Base-by-base conservation (phyloP, 2,329 filamentous ascomycete genomes). In the Neodidymelliopsis sp. region DNA sequence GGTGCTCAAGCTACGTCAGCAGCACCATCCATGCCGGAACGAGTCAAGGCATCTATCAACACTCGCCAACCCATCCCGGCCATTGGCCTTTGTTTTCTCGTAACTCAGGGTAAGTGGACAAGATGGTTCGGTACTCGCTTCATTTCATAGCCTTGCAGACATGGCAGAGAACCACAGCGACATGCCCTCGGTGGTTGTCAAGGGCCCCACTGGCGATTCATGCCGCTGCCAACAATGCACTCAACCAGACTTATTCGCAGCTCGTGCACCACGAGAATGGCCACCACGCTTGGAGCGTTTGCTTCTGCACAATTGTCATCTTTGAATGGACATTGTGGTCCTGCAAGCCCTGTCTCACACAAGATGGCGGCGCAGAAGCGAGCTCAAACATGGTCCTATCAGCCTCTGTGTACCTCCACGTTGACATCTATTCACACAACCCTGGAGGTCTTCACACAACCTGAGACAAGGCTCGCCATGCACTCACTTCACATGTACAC, bases 141-240 rank as follows among this genome's bases (percentile, higher is more conserved):
- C 15, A 36, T 16, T n/a, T 36, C 12, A 6, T 8, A 9, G 29
- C 40, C 24, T 13, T 44, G 35, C 34, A 50, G 30, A 35, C 39
- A 34, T 33, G 2, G 24, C 29, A 40, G 36, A n/a, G 24, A 45
- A 40, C 40, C 29, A 45, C 40, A 36, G 13, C 35, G 16, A 19
- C 16, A 35, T 35, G 16, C 15, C 36, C 24, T 20, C 27, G 30
- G 24, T 34, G 16, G 47, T 45, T 45, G 47, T 44, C 47, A 29
- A 35, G 29, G 10, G 47, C 47, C 40, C 47, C 47, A 45, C 46
- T 34, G 18, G 40, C 47, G 47, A 50, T 45, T 50, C 41, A 50
- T 50, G 40, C 23, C 24, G 18, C 33, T 39, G 34, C 39, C 39
- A 49, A 38, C 46, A 42, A 38, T 49, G 46, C 46, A 23, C 35